Conservation (phyloP, 352 stramenopile genomes). For the Elongisporangium prolatum region DNA sequence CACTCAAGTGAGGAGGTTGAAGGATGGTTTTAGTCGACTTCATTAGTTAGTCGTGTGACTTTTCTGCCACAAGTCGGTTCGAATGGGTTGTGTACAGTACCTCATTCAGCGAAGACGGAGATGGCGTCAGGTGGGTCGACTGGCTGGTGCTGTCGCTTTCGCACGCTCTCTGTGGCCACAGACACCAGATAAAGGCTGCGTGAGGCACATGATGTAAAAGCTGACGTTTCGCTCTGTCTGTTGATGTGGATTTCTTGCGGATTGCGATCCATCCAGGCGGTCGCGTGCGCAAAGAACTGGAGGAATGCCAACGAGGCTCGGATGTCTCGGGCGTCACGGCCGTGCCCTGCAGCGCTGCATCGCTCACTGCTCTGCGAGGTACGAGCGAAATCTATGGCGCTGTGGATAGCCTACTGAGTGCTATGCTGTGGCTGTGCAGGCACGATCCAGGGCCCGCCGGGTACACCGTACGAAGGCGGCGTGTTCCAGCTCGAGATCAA, state of each 20-base stretch:
- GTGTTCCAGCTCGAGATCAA: slow-evolving; percentile 92
- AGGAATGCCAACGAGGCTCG: slow-evolving; percentile 83
- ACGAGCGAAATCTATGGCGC: not conserved
- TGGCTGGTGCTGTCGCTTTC: not conserved
- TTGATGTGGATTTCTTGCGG: not conserved
- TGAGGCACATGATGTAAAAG: not conserved
- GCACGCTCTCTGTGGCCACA: too few species aligned
- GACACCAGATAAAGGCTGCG: too few species aligned
- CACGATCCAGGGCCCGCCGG: slow-evolving; percentile 68
- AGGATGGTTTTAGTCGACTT: too few species aligned
- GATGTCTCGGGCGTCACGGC: slow-evolving; percentile 78
- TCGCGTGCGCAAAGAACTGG: slow-evolving; percentile 84
- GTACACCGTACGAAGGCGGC: slow-evolving; percentile 86
- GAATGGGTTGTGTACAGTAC: not conserved
- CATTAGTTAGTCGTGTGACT: not conserved
- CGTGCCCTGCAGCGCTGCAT: slow-evolving; percentile 22
- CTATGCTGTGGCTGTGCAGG: slow-evolving; percentile 11
- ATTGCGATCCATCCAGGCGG: slow-evolving; percentile 20
- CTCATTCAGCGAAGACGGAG: not conserved
- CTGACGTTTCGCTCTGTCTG: not conserved
- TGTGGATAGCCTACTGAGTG: not conserved
- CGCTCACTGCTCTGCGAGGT: slow-evolving; percentile 29
- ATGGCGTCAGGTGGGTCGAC: slow-evolving; percentile 5
- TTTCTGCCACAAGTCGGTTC: slow-evolving; percentile 1
- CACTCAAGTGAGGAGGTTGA: slow-evolving; percentile 1